Percentiles rank a stretch among this genome's conserved stretches.
These are phyloP conservation scores for Coemansia sp. DNA, from an alignment of 192 early-diverging fungal species.

Conservation along the genomic window DNA sequence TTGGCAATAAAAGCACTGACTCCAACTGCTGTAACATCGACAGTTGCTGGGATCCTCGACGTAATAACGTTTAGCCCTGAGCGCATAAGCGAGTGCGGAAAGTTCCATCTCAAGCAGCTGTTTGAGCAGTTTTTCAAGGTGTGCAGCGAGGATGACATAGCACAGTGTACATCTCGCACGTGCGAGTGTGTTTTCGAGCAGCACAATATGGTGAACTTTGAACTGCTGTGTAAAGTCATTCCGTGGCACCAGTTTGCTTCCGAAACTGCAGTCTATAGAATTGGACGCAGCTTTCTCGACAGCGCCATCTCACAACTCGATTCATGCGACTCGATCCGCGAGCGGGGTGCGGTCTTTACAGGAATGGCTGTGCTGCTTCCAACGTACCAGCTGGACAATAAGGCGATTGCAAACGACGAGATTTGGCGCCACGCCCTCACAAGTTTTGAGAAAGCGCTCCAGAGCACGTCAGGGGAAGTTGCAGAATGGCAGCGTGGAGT, in stretches of 20 bases:
- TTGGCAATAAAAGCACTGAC: constrained; percentile 15
- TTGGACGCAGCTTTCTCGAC: not conserved
- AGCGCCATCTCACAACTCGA: not conserved
- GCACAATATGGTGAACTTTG: not conserved
- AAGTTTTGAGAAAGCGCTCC: constrained; percentile 5
- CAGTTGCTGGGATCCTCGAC: constrained; percentile 10
- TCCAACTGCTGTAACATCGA: constrained; percentile 3
- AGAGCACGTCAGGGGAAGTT: not conserved
- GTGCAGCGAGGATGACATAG: constrained; percentile 1
- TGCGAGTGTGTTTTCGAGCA: constrained; percentile 1
- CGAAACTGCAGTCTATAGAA: not conserved
- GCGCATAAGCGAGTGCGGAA: not conserved
- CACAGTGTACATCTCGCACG: not conserved
- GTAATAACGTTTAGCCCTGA: not conserved
- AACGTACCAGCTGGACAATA: not conserved
- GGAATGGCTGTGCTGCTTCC: constrained; percentile 4
- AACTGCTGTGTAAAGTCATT: constrained; percentile 2
- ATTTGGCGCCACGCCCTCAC: constrained; percentile 1
- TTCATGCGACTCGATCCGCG: not conserved
- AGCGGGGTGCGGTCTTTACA: not conserved
- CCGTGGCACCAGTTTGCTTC: constrained; percentile 1
- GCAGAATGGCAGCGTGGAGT: not conserved
- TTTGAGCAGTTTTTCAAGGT: not conserved
- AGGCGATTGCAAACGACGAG: constrained; percentile 5
- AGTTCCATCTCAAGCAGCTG: constrained; percentile 1